Evolutionary conservation across 2,329 filamentous ascomycete species (phyloP).

Genomic region (Apiospora sp.): DNA sequence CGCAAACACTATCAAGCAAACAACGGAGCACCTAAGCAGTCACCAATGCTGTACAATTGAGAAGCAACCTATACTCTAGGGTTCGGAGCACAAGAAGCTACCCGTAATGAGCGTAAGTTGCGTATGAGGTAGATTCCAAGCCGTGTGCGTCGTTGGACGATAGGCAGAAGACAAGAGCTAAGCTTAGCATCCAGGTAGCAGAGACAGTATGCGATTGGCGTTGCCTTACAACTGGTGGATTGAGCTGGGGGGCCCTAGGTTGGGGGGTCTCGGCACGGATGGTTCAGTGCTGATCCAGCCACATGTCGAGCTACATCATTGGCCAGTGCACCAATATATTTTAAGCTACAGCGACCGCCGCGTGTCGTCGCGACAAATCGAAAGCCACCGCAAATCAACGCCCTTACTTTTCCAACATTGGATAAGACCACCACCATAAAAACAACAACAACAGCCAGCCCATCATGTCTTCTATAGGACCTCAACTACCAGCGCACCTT

Average conservation of each 20-base stretch:
- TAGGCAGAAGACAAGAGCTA: slow-evolving; percentile 19
- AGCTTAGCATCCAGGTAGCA: slow-evolving; percentile 17
- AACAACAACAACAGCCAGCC: background rate
- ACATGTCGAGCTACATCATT: slow-evolving; percentile 28
- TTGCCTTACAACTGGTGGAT: slow-evolving; percentile 8
- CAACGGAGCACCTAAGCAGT: background rate
- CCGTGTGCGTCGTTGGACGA: background rate
- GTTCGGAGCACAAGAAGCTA: slow-evolving; percentile 1
- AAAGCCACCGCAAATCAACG: slow-evolving; percentile 16
- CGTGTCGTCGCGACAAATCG: background rate
- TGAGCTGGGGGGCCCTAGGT: slow-evolving; percentile 10
- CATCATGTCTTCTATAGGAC: slow-evolving; percentile 73
- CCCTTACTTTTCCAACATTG: background rate
- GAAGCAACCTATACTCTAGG: slow-evolving; percentile 4
- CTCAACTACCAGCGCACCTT: slow-evolving; percentile 73
- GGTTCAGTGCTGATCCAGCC: slow-evolving; percentile 17
- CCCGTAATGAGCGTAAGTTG: background rate
- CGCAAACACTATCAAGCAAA: slow-evolving; percentile 21
- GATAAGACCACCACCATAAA: background rate
- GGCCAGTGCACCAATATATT: slow-evolving; percentile 25
- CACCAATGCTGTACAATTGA: slow-evolving; percentile 7
- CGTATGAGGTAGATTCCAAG: background rate
- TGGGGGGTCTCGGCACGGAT: slow-evolving; percentile 6
- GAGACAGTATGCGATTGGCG: slow-evolving; percentile 13
- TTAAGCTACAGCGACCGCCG: background rate